Base-by-base conservation (phyloP, 805 yeast species). In the Candida vaughaniae region DNA sequence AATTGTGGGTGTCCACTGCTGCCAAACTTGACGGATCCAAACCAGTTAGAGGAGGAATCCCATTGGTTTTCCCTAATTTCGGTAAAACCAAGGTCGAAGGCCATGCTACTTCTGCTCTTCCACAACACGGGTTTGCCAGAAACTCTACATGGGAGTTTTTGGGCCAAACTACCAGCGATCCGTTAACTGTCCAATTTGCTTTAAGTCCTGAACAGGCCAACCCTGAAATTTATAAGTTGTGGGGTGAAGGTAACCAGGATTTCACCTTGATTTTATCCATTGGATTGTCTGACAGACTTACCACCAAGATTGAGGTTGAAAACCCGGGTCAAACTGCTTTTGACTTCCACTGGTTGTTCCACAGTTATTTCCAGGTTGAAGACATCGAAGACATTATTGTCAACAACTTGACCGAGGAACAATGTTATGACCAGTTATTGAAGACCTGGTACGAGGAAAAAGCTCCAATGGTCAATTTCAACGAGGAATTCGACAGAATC, bases 31-130 rank as follows among this genome's bases (percentile, higher is more conserved):
- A 93, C 55, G 98, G 98, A 8, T 66, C 91, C 30, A 85, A 84
- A 55, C 95, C 99, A 1, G 97, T 93, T 14, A 78, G 99, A 59
- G 99, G 99, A 47, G 99, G 99, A 35, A 86, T 93, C 36, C 99
- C 99, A 9, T 68, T 93, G 16, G 98, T 91, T 6, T 93, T 93
- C 73, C 99, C 99, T 2, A 86, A 83, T 1, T 85, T 85, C 53
- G 98, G 99, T 42, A 89, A 80, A 46, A 67, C 71, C 10, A 69
- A 71, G 22, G 70, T 75, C 6, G 72, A 67, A 38, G 17, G 38
- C 7, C 71, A 65, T 40, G 85, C 85, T 3, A 77, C 89, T 26
- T 71, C 68, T 35, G 59, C 73, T 23, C 74, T 93, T 46, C 97
- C 97, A 14, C 98, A 93, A 66, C 99, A 93, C 58, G 99, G 99